Evolutionary conservation across 2,329 filamentous ascomycete species (phyloP), one percentile per base, ranked within the genome.

Genomic region (Pseudopithomyces maydicus): DNA sequence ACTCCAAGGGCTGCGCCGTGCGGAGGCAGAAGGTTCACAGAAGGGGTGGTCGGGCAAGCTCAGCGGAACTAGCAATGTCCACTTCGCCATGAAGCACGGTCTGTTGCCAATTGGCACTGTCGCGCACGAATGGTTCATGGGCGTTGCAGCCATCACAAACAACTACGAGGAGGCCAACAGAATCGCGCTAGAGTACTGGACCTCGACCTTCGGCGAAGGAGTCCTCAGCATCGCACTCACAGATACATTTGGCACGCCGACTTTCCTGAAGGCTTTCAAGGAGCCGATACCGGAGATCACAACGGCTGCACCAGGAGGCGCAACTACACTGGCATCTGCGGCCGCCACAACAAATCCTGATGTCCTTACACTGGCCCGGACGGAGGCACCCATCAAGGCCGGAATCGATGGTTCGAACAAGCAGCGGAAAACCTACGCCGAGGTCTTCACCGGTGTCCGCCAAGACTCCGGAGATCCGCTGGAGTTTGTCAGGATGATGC

Each of bases 81-180:
- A 98, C 74, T 87, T 99, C 64, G 95, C 95, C 11, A 97, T 96
- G 92, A 90, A 92, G 69, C 94, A 96, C 77, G 88, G 87, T 43
- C 86, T 97, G 44, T 80, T 87, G 3, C 92, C 95, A 0, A 85
- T 98, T 12, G 95, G 95, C 5, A 99, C 95, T 0, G 88, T 91
- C 1, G 95, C 95, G 0, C 95, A 99, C 72, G 95, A 99, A 78
- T 99, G 95, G 95, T 98, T 97, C 81, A 99, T 99, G 95, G 93
- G 92, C 41, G 94, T 96, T 61, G 95, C 95, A 0, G 93, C 95
- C 38, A 92, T 97, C 66, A 91, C 89, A 4, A 84, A 91, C 61
- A 86, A 97, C 77, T 99, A 99, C 73, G 84, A 87, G 65, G 82
- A 85, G 59, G 93, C 95, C 2, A 96, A 93, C 36, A 92, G 96